Evolutionary conservation across 495 filamentous ascomycete genomes (phyloP), one percentile per base, ranked within the genome.

Genomic region (Choiromyces venosus): DNA sequence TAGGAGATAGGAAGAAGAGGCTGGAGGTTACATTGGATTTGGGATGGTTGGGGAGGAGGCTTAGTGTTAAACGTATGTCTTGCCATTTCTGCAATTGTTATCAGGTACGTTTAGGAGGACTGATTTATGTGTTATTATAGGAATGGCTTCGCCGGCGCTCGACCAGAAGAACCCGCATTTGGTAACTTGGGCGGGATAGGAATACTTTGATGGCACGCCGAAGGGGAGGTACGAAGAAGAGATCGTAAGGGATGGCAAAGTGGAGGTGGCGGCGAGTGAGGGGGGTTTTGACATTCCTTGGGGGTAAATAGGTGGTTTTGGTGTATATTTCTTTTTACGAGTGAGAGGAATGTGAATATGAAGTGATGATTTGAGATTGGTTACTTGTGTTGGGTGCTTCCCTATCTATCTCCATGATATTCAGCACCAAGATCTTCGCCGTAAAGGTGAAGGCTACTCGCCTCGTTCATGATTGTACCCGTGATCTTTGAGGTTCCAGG

Each of bases 91-190:
- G 7, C 29, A 19, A 2, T n/a, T 33, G 5, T 64, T 56, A 10
- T 0, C 0, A 37, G 38, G 29, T 36, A 66, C 9, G 4, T 42
- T 33, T 25, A 0, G 21, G 39, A 33, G 56, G 37, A 65, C 70
- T 66, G 12, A 71, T 19, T 18, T 37, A 0, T n/a, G 21, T 6
- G 21, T 6, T 39, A 14, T 40, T 18, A 18, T 66, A 75, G 73
- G 73, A 35, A 75, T 75, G 73, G 72, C 73, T 25, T 36, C 73
- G 7, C 73, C 73, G 1, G 73, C 69, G 56, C 19, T 75, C 21
- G 69, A 39, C 25, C 69, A 75, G 38, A 72, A 68, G 46, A 75
- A 75, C 25, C 73, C 73, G 0, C 73, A 72, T 56, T 12, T 75
- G 0, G 73, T 72, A 10, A 75, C 73, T 14, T 75, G 73, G 73